Conservation (phyloP, 2,329 filamentous ascomycete species). For the Penicillium sp. region DNA sequence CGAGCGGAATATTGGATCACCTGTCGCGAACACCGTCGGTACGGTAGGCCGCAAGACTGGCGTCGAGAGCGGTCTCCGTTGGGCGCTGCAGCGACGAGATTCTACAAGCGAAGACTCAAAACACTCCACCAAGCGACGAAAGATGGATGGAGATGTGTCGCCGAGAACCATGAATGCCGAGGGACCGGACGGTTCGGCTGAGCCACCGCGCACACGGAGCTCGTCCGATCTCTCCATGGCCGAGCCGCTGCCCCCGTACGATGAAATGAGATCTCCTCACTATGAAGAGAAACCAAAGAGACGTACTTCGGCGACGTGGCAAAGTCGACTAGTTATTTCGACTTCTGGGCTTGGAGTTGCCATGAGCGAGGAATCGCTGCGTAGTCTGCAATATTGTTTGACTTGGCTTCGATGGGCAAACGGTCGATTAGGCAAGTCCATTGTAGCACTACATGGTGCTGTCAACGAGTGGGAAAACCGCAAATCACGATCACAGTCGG, state of each 20-base stretch:
- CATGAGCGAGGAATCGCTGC: slow-evolving; percentile 83
- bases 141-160: slow-evolving; percentile 37
- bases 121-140: slow-evolving; percentile 40
- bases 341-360: slow-evolving; percentile 88
- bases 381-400: slow-evolving; percentile 80
- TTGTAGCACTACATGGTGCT: slow-evolving; percentile 69
- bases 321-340: slow-evolving; percentile 79
- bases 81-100: slow-evolving; percentile 62
- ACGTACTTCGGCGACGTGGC: slow-evolving; percentile 58
- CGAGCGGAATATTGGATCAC: slow-evolving; percentile 77
- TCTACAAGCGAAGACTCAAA: slow-evolving; percentile 32
- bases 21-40: slow-evolving; percentile 81
- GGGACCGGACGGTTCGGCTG: slow-evolving; percentile 22
- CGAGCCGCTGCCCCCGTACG: slow-evolving; percentile 80
- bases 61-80: slow-evolving; percentile 80
- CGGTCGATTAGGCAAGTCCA: slow-evolving; percentile 71
- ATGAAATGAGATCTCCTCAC: slow-evolving; percentile 70
- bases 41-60: slow-evolving; percentile 81
- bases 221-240: slow-evolving; percentile 64
- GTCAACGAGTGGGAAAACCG: slow-evolving; percentile 74
- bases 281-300: slow-evolving; percentile 54
- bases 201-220: slow-evolving; percentile 43
- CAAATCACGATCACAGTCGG: slow-evolving; percentile 30
- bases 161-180: slow-evolving; percentile 49
- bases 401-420: slow-evolving; percentile 79